A percentile compares a stretch with the other conserved stretches of the same genome.
Evolutionary conservation across 805 yeast species (phyloP).

Genomic region (Candida alai): DNA sequence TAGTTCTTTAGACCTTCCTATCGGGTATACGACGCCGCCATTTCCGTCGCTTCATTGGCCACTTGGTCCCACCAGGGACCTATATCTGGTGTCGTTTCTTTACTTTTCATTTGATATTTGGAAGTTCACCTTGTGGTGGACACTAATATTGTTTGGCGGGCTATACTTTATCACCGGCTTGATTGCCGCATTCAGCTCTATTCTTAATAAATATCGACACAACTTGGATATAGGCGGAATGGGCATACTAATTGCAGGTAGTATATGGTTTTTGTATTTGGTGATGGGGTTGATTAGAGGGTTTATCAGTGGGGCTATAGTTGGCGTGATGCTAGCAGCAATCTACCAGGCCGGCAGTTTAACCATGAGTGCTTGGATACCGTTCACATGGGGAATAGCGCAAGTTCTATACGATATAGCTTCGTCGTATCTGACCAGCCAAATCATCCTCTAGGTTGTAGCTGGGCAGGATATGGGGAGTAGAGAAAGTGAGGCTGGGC

Average conservation of each 20-base stretch:
- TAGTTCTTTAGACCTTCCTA: conserved; percentile 56
- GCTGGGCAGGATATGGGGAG: too few relatives aligned
- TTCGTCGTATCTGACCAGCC: conserved; percentile 57
- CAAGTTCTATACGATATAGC: conserved; percentile 64
- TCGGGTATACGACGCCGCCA: conserved; percentile 73
- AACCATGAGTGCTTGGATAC: conserved; percentile 94
- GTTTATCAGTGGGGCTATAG: conserved; percentile 65
- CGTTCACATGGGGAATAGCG: conserved; percentile 74
- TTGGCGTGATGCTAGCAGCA: conserved; percentile 72
- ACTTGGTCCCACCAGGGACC: conserved; percentile 31
- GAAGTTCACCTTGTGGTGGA: conserved; percentile 81
- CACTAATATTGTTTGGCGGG: conserved; percentile 59
- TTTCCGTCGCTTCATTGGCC: conserved; percentile 88
- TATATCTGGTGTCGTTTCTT: conserved; percentile 50
- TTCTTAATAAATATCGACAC: conserved; percentile 19
- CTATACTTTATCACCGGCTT: conserved; percentile 64
- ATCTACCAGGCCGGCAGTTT: conserved; percentile 77
- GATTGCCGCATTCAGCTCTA: conserved; percentile 42
- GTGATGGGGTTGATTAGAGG: conserved; percentile 65
- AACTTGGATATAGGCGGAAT: conserved; percentile 5
- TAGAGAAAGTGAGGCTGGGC: too few relatives aligned
- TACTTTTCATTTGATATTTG: conserved; percentile 74
- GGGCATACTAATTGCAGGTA: conserved; percentile 1
- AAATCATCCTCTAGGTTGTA: conserved; percentile 18
- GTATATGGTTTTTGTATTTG: conserved; percentile 18